Conservation (phyloP, 805 yeast genomes). For the Kodamaea kaohsiungensis region DNA sequence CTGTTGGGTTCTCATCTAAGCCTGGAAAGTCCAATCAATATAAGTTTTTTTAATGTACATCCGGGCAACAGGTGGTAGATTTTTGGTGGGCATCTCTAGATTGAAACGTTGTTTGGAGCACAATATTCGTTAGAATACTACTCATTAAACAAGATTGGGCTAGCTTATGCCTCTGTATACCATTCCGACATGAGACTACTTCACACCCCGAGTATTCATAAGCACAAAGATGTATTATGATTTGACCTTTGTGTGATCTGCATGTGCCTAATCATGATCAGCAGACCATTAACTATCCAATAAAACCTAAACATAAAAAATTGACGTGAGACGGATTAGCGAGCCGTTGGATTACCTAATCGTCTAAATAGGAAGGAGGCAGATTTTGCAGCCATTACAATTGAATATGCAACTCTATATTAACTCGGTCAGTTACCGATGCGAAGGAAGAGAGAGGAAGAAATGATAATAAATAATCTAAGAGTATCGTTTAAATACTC, state of each 20-base stretch:
- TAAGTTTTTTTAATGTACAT: too few species aligned
- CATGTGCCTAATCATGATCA: not conserved
- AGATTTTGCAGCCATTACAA: not conserved
- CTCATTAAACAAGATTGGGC: too few species aligned
- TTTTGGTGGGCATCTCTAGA: too few species aligned
- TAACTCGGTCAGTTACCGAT: constrained; percentile 2
- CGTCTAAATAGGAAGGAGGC: not conserved
- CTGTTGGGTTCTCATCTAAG: not conserved
- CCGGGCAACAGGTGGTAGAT: too few species aligned
- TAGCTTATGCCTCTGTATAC: too few species aligned
- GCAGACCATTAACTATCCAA: not conserved
- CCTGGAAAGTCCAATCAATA: not conserved
- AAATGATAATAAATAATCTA: not conserved
- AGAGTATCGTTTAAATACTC: not conserved
- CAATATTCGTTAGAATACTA: too few species aligned
- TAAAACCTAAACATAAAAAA: not conserved
- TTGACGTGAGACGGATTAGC: not conserved
- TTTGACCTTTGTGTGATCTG: not conserved
- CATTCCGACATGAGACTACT: not conserved
- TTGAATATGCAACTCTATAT: not conserved
- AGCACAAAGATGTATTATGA: not conserved
- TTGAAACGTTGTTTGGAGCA: too few species aligned
- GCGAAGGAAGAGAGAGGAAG: constrained; percentile 1
- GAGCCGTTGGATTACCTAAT: not conserved
- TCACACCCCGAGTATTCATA: not conserved